Percentiles rank a stretch among this genome's conserved stretches.
These are phyloP conservation scores for Ceriops zippeliana DNA, from an alignment of 345 rosid genomes.

Conservation along the genomic window DNA sequence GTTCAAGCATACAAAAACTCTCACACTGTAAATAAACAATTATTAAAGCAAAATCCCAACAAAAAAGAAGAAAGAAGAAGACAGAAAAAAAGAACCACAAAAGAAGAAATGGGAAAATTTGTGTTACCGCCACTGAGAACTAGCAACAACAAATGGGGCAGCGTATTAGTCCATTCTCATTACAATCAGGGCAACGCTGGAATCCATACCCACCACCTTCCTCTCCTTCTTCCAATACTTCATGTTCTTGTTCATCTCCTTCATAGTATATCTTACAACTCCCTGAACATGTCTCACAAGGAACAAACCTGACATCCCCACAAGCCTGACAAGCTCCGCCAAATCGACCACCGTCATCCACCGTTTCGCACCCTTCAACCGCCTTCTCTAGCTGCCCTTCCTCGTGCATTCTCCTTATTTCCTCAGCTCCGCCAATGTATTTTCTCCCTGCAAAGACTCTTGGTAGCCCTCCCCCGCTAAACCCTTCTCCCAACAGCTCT, in stretches of 20 bases:
- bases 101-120: neutral
- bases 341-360: slow-evolving; percentile 31
- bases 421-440: slow-evolving; percentile 30
- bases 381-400: slow-evolving; percentile 25
- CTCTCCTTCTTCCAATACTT: slow-evolving; percentile 22
- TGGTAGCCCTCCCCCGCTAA: slow-evolving; percentile 15
- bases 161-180: slow-evolving; percentile 32
- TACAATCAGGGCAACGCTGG: slow-evolving; percentile 36
- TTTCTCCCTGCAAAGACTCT: slow-evolving; percentile 25
- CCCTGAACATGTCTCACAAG: slow-evolving; percentile 86
- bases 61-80: neutral
- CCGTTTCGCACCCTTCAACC: slow-evolving; percentile 43
- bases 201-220: slow-evolving; percentile 48
- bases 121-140: slow-evolving; percentile 6
- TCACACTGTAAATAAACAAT: slow-evolving; percentile 40
- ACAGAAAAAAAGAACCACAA: slow-evolving; percentile 1
- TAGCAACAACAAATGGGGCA: slow-evolving; percentile 55
- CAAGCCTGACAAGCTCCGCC: slow-evolving; percentile 70
- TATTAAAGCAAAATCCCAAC: neutral
- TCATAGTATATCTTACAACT: slow-evolving; percentile 77
- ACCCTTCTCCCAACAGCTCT: slow-evolving; percentile 23
- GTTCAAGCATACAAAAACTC: slow-evolving; percentile 8
- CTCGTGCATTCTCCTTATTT: slow-evolving; percentile 25
- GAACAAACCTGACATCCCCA: slow-evolving; percentile 87
- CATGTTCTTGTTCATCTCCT: slow-evolving; percentile 30